These are phyloP conservation scores for Pythium vanterpoolii DNA, from an alignment of 352 stramenopile genomes.

Conservation along the genomic window DNA sequence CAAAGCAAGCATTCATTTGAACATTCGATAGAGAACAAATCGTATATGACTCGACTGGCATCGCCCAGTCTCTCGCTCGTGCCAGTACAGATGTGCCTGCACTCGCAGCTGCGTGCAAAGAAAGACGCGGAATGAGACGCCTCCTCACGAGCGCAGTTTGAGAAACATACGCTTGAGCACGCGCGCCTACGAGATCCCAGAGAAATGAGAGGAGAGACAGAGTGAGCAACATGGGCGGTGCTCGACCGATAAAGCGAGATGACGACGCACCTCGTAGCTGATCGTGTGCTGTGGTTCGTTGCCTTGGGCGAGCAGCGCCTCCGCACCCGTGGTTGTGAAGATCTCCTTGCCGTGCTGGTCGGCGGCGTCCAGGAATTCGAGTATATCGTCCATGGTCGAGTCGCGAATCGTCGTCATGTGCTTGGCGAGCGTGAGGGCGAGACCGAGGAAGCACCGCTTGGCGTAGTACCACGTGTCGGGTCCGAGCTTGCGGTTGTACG, in stretches of 20 bases:
- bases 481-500: conserved; percentile 95
- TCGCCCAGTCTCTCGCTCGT: too few species aligned
- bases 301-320: conserved; percentile 25
- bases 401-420: conserved; percentile 95
- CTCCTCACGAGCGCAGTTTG: conserved; percentile 71
- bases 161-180: conserved; percentile 95
- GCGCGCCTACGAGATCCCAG: conserved; percentile 45
- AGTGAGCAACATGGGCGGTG: background rate
- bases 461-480: conserved; percentile 96
- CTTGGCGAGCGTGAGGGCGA: conserved; percentile 93
- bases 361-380: conserved; percentile 91
- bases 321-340: conserved; percentile 70
- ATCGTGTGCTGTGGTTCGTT: conserved; percentile 80
- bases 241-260: too few species aligned
- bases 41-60: too few species aligned
- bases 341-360: conserved; percentile 92
- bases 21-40: too few species aligned
- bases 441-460: conserved; percentile 94
- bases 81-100: too few species aligned
- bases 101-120: too few species aligned
- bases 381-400: conserved; percentile 92
- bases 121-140: background rate
- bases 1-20: too few species aligned
- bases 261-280: conserved; percentile 93
- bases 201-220: background rate